These are phyloP conservation scores for Entomortierella chlamydospora DNA, from an alignment of 192 early-diverging fungal species.

Conservation along the genomic window DNA sequence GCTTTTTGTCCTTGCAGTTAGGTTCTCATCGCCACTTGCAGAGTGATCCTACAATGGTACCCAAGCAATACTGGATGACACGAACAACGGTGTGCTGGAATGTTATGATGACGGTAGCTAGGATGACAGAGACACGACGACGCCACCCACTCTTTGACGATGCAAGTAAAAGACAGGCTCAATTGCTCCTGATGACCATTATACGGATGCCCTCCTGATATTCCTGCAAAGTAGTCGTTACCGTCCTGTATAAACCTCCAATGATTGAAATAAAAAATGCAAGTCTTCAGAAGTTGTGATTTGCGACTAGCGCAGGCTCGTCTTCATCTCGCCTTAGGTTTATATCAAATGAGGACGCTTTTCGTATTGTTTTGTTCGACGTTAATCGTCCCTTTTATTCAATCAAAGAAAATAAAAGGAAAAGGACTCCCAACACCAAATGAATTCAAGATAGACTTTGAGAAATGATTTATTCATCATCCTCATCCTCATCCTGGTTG, in stretches of 20 bases:
- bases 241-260: not conserved
- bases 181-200: not conserved
- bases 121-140: too few species aligned
- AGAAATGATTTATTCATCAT: slow-evolving; percentile 67
- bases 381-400: slow-evolving; percentile 43
- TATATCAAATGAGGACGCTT: not conserved
- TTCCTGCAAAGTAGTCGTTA: not conserved
- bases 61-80: too few species aligned
- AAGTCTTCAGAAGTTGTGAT: slow-evolving; percentile 59
- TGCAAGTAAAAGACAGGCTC: too few species aligned
- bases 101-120: too few species aligned
- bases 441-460: slow-evolving; percentile 1
- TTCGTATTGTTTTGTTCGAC: slow-evolving; percentile 12
- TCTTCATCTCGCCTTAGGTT: slow-evolving; percentile 55
- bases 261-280: not conserved
- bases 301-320: slow-evolving; percentile 55
- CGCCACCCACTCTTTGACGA: too few species aligned
- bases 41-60: too few species aligned
- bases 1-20: too few species aligned
- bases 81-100: too few species aligned
- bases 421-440: slow-evolving; percentile 10
- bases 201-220: not conserved
- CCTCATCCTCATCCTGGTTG: slow-evolving; percentile 79
- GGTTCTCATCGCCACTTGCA: too few species aligned
- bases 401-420: slow-evolving; percentile 17